Conservation (phyloP, 2,329 filamentous ascomycete species). For the Sporothrix inflata region DNA sequence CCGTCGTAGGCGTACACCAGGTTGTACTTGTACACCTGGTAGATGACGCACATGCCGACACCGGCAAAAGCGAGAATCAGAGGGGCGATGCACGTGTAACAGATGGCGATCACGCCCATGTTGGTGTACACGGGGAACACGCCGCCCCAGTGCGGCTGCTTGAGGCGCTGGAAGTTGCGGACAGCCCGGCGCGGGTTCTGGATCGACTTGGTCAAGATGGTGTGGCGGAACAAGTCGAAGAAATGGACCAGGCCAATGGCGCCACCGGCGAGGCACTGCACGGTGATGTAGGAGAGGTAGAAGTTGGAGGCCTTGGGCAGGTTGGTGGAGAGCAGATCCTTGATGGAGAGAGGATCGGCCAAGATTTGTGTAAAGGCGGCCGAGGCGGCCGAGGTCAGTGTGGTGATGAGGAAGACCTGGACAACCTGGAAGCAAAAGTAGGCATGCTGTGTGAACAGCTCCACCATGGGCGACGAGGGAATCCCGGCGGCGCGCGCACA, state of each 20-base stretch:
- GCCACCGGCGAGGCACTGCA: slow-evolving; percentile 81
- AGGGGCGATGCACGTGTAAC: slow-evolving; percentile 82
- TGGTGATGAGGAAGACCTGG: slow-evolving; percentile 83
- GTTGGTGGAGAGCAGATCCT: slow-evolving; percentile 62
- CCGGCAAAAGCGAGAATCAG: slow-evolving; percentile 80
- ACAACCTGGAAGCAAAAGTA: slow-evolving; percentile 82
- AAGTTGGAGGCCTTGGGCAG: slow-evolving; percentile 76
- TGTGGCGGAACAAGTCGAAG: slow-evolving; percentile 55
- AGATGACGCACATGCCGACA: slow-evolving; percentile 76
- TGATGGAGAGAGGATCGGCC: slow-evolving; percentile 59
- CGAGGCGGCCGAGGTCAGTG: slow-evolving; percentile 73
- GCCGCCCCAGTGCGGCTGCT: slow-evolving; percentile 75
- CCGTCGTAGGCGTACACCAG: slow-evolving; percentile 79
- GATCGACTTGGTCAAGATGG: slow-evolving; percentile 68
- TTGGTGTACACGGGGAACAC: slow-evolving; percentile 76
- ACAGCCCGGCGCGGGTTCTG: slow-evolving; percentile 84
- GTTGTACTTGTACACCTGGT: slow-evolving; percentile 85
- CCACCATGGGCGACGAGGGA: slow-evolving; percentile 70
- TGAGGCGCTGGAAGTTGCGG: slow-evolving; percentile 69
- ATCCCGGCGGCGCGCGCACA: slow-evolving; percentile 72
- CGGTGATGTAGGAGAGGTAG: slow-evolving; percentile 81
- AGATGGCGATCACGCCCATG: slow-evolving; percentile 73
- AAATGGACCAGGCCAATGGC: slow-evolving; percentile 72
- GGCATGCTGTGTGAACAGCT: slow-evolving; percentile 76
- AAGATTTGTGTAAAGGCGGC: slow-evolving; percentile 61